Percentiles rank a stretch among this genome's conserved stretches.
phyloP scores from a whole-genome alignment of 345 rosid genomes.

The Rhodamnia rubescens region DNA sequence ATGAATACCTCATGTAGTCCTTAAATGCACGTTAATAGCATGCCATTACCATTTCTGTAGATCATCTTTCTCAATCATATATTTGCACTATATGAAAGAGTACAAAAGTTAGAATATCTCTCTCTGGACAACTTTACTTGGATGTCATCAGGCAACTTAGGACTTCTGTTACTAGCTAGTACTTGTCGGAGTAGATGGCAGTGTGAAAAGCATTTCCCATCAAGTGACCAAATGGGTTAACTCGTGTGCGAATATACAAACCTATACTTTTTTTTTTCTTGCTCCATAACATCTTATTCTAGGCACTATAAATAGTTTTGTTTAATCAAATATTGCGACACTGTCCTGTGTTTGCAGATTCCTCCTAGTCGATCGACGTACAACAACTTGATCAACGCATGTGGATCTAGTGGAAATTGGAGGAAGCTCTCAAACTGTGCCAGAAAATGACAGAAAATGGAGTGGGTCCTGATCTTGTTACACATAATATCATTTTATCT shows the following conservation, averaged over 20 bases:
- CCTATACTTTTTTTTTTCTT: not conserved
- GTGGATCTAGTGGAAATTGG: constrained; percentile 98
- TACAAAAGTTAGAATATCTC: not conserved
- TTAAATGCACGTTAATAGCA: not conserved
- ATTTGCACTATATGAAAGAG: not conserved
- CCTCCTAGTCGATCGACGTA: constrained; percentile 84
- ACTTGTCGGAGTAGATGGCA: not conserved
- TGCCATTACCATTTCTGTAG: not conserved
- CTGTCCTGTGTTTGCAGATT: constrained; percentile 38
- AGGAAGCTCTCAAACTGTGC: constrained; percentile 80
- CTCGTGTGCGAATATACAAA: not conserved
- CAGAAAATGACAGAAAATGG: constrained; percentile 95
- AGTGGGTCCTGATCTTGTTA: constrained; percentile 92
- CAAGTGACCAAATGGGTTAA: not conserved
- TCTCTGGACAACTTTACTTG: not conserved
- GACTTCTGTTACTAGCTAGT: not conserved
- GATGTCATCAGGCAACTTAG: not conserved
- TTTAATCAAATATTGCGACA: not conserved
- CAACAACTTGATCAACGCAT: constrained; percentile 87
- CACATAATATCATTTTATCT: constrained; percentile 82
- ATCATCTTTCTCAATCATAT: not conserved
- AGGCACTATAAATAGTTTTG: not conserved
- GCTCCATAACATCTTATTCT: not conserved
- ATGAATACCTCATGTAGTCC: not conserved
- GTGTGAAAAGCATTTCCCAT: not conserved